Evolutionary conservation across 345 rosid genomes (phyloP).

Genomic region (Eutrema yunnanense): DNA sequence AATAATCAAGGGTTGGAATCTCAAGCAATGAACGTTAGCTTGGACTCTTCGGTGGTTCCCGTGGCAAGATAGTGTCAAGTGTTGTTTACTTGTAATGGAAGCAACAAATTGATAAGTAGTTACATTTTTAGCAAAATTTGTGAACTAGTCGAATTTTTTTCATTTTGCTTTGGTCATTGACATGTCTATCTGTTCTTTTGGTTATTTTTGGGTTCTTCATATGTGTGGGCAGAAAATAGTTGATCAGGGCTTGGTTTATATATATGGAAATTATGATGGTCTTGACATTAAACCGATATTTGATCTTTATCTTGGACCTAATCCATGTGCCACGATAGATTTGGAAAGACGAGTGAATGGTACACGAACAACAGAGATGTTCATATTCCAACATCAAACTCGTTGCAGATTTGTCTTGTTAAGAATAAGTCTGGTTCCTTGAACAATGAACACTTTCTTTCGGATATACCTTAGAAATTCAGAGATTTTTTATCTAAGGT

Average conservation of each 20-base stretch:
- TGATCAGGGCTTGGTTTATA: constrained; percentile 22
- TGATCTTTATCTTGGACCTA: constrained; percentile 24
- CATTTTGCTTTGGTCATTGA: too few species aligned
- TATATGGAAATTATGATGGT: constrained; percentile 40
- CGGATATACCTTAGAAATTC: too few species aligned
- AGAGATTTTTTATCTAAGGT: too few species aligned
- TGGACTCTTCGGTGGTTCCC: background rate
- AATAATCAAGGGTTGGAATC: background rate
- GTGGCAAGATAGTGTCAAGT: background rate
- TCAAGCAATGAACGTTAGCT: background rate
- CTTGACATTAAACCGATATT: background rate
- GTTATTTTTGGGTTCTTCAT: too few species aligned
- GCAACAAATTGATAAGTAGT: background rate
- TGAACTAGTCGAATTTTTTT: too few species aligned
- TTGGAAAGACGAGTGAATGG: background rate
- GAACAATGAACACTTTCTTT: too few species aligned
- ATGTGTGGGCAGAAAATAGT: constrained; percentile 25
- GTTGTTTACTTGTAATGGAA: background rate
- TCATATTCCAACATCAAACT: background rate
- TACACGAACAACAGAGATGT: background rate
- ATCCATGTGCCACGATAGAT: constrained; percentile 13
- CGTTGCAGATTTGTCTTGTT: constrained; percentile 41
- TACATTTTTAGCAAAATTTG: background rate
- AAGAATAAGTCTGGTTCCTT: background rate
- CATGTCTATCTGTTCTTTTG: too few species aligned